Conservation (phyloP, 768 basidiomycete genomes). For the Suillus bovinus region DNA sequence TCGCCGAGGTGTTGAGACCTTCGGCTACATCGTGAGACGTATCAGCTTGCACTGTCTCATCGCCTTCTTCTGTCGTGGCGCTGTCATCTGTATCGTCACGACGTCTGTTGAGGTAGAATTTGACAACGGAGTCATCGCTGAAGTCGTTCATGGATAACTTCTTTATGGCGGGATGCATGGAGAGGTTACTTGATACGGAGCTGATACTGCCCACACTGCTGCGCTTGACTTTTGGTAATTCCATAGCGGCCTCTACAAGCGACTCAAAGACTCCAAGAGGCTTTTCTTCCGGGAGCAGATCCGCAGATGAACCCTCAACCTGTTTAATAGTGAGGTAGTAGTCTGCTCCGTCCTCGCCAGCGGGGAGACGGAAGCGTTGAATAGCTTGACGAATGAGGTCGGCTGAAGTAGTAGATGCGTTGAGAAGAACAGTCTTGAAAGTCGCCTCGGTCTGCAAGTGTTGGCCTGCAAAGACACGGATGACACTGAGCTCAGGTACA, state of each 20-base stretch:
- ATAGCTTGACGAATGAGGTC: conserved; percentile 92
- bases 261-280: conserved; percentile 91
- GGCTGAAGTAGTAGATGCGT: conserved; percentile 76
- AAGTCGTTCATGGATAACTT: conserved; percentile 97
- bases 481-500: conserved; percentile 87
- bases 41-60: conserved; percentile 41
- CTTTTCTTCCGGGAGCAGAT: conserved; percentile 67
- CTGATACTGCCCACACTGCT: conserved; percentile 93
- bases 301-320: conserved; percentile 82
- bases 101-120: conserved; percentile 88
- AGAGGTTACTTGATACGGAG: conserved; percentile 89
- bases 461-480: conserved; percentile 94
- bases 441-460: conserved; percentile 92
- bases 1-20: conserved; percentile 21
- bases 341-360: conserved; percentile 52
- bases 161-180: conserved; percentile 93
- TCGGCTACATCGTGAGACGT: conserved; percentile 34
- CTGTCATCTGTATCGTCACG: conserved; percentile 45
- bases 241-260: conserved; percentile 77
- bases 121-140: conserved; percentile 94
- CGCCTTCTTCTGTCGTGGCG: conserved; percentile 47
- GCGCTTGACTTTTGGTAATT: conserved; percentile 85
- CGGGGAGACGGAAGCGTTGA: conserved; percentile 86
- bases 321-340: conserved; percentile 95
- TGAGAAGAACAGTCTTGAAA: conserved; percentile 96